Base-by-base conservation (phyloP, 139 green algal genomes). In the Yamagishiella unicocca region DNA sequence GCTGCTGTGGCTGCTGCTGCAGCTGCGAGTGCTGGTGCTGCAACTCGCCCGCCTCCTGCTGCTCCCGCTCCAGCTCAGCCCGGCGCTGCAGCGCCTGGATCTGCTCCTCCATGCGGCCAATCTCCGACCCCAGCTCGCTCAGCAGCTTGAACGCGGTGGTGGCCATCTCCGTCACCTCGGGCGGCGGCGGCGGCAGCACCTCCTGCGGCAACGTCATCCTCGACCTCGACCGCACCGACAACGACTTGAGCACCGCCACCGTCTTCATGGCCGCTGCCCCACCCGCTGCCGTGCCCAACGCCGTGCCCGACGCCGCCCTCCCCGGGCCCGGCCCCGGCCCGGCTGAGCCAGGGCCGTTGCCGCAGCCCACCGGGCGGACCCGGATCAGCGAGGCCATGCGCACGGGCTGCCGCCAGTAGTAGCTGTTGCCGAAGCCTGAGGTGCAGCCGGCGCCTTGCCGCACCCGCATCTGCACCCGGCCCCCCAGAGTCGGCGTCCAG, bases 391-490 rank as follows among this genome's bases (percentile, higher is more conserved):
- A 86, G 2, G 38, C 45, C 43, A 86, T n/a, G 31, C 37, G 29
- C 8, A 78, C 43, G 0, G 80, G 80, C 43, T 55, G 80, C 66
- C 80, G 61, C 80, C 80, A 86, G 64, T 86, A 86, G 43, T 86
- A 78, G 45, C 42, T 86, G 43, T 22, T 31, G 43, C 64, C 80
- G 19, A 76, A 75, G 31, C 61, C 61, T 14, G 42, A 62, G 21
- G 17, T 22, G 37, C 27, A 45, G 27, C 38, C 10, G 53, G 35
- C 77, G 17, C 31, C 27, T 14, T 38, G 25, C 0, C 29, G 27
- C 55, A 54, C 38, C 19, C 53, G 53, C 53, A 80, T 55, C 5
- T 78, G 22, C 40, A 55, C 4, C 70, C 37, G 33, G 40, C 38
- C 38, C 8, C 40, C 22, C 14, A 38, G 14, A 12, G 40, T 37